Conservation (phyloP, 352 stramenopile genomes). For the Stramenopiles sp. region DNA sequence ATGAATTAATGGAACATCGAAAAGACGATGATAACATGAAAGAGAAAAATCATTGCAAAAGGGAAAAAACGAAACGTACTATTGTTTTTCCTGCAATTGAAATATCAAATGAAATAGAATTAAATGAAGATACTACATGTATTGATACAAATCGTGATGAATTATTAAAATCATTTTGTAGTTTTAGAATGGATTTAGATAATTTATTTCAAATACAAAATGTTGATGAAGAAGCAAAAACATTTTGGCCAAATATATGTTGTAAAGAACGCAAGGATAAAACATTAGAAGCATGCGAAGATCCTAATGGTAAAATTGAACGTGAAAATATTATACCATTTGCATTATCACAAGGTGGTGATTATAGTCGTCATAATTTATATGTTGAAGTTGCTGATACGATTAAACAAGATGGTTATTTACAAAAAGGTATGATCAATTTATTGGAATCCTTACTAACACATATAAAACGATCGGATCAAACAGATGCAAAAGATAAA, state of each 20-base stretch:
- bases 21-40: background rate
- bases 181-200: background rate
- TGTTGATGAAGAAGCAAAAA: background rate
- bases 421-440: background rate
- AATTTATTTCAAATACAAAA: background rate
- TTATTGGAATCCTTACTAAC: background rate
- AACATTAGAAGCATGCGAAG: background rate
- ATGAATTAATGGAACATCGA: background rate
- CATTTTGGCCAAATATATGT: background rate
- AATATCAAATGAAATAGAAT: background rate
- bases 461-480: background rate
- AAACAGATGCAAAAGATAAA: background rate
- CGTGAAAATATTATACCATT: background rate
- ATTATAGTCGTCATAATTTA: constrained; percentile 1
- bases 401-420: background rate
- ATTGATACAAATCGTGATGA: constrained; percentile 3
- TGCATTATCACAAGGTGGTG: background rate
- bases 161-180: background rate
- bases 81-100: constrained; percentile 1
- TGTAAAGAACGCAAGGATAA: background rate
- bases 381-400: background rate
- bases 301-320: background rate
- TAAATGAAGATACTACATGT: background rate
- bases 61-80: background rate
- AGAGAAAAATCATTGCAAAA: background rate